These are phyloP conservation scores for Kondoa subrosea DNA, from an alignment of 768 basidiomycete genomes.

Conservation along the genomic window DNA sequence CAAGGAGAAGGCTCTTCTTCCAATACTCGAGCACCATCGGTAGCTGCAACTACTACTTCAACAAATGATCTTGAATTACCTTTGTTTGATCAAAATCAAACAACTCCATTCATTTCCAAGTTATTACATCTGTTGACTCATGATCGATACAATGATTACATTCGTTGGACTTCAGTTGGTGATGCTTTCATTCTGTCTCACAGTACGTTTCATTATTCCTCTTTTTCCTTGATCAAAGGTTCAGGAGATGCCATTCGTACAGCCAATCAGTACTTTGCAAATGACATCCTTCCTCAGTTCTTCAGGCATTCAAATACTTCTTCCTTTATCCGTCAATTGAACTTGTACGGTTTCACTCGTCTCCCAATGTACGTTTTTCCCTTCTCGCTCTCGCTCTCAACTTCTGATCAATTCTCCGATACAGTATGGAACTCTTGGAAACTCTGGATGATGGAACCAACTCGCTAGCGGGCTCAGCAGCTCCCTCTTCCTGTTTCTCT, in stretches of 20 bases:
- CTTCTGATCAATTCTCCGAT: not conserved
- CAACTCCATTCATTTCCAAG: constrained; percentile 7
- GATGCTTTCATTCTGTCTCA: constrained; percentile 7
- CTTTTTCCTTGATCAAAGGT: no score
- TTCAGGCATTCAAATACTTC: constrained; percentile 40
- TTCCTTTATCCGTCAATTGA: constrained; percentile 75
- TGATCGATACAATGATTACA: constrained; percentile 3
- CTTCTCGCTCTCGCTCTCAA: no score
- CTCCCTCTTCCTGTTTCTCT: constrained; percentile 7
- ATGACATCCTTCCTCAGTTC: constrained; percentile 69
- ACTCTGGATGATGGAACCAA: constrained; percentile 3
- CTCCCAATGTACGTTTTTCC: constrained; percentile 1
- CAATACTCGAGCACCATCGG: no score
- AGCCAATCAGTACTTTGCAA: constrained; percentile 10
- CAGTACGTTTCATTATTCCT: not conserved
- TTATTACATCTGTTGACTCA: constrained; percentile 4
- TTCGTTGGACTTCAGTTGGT: constrained; percentile 6
- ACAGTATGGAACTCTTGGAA: constrained; percentile 5
- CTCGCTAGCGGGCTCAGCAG: not conserved
- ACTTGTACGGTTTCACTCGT: constrained; percentile 37
- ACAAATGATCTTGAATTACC: not conserved
- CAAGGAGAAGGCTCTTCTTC: no score
- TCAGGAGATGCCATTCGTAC: not conserved
- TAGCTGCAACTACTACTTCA: no score
- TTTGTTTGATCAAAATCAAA: not conserved